Base-by-base conservation (phyloP, 345 rosid species). In the Microcos paniculata region DNA sequence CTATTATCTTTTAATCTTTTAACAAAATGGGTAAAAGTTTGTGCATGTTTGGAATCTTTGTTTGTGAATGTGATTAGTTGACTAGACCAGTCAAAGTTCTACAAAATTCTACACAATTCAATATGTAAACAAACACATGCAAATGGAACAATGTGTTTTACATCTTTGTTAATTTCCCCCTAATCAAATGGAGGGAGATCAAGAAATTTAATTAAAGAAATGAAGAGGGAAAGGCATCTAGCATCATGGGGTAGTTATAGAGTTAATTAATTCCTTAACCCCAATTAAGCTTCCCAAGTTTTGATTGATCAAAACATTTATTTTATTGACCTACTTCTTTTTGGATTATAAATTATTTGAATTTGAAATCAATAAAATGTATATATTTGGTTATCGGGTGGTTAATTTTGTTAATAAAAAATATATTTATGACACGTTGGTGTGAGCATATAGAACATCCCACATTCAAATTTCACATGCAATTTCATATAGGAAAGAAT, bases 71-170 rank as follows among this genome's bases (percentile, higher is more conserved):
- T 51, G 55, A 4, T 74, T 19, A 67, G 67, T 28, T 45, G 69
- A 73, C 62, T 77, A 73, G 80, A 77, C 80, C 28, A 18, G 80
- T 77, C 80, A 55, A 77, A 73, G 23, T 43, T 45, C 55, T 42
- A 42, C 9, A 42, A 42, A 6, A 42, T 43, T 45, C 55, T 42
- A 42, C 9, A 42, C 6, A 6, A 42, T 35, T 42, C 45, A 42
- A 6, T 42, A 9, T 42, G 1, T 5, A 42, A 8, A 42, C 6
- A 40, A 42, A 42, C 45, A 42, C 45, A 42, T 42, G 45, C 45
- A 42, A 42, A 42, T 42, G 45, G 6, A 42, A 42, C 45, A 42
- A 5, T 51, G 55, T 9, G 55, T 51, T 51, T 51, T 51, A 51
- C 18, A 51, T 35, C 40, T 35, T 14, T 51, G n/a, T n/a, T n/a